Base-by-base conservation (phyloP, 169 alveolate species). In the Eimeria nieschulzi region DNA sequence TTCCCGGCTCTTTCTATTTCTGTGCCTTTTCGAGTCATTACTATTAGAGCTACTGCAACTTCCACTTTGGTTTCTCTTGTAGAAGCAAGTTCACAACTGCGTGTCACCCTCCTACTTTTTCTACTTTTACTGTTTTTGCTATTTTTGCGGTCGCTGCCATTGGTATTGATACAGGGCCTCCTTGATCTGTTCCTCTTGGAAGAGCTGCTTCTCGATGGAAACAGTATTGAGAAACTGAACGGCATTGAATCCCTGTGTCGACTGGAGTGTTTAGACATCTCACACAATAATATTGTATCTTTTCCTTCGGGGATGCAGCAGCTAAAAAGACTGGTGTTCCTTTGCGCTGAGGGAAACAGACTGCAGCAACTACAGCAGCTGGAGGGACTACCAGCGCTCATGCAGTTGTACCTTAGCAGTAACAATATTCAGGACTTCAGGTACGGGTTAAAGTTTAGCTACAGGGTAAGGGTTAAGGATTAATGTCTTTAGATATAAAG, bases 121-220 rank as follows among this genome's bases (percentile, higher is more conserved):
- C 68, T 59, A n/a, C 68, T 2, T 5, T 7, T 59, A 59, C 68
- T 59, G 68, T 15, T 7, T 59, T 6, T 59, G 46, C 46, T 33
- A 33, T 3, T 33, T 33, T 33, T 33, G 46, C 46, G 46, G 46
- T 33, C 46, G 46, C 46, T 33, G 46, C 46, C 46, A 3, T 33
- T 33, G 46, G 46, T 59, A 19, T 6, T 7, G 21, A 7, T 79
- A 25, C 88, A 82, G 88, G 88, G 78, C 53, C 26, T 82, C 10
- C 88, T 82, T 26, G 76, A 75, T 15, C 15, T 82, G 88, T 51
- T 21, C n/a, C 88, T 61, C 61, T 59, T 82, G 13, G 88, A 82
- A 39, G 88, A 82, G 61, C 88, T 82, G n/a, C 76, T 82, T 19
- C 88, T 82, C 55, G 88, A 82, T 33, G 88, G 88, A n/a, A 82